Evolutionary conservation across 345 rosid species (phyloP).

Genomic region (Brassica cretica): DNA sequence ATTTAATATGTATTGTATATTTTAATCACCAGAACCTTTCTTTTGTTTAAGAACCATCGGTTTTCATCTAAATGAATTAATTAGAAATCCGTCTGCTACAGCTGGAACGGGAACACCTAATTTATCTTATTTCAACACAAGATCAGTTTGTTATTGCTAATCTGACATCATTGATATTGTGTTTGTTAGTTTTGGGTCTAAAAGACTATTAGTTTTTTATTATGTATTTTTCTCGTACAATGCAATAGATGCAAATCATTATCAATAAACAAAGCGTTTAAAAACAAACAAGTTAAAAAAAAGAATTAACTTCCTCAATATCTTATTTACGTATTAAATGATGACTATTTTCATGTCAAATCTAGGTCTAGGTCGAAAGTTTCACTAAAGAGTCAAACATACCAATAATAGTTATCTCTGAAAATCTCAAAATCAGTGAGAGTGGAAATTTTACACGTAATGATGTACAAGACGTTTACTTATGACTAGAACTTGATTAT

Average conservation of each 20-base stretch:
- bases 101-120: no score
- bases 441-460: conserved; percentile 30
- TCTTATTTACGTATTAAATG: background rate
- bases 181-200: no score
- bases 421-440: background rate
- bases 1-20: no score
- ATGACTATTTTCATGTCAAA: background rate
- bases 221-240: no score
- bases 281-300: no score
- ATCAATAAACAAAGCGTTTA: no score
- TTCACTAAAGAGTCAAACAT: conserved; percentile 17
- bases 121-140: no score
- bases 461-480: conserved; percentile 16
- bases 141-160: no score
- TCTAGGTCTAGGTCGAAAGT: conserved; percentile 18
- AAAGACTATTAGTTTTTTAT: no score
- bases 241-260: no score
- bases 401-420: conserved; percentile 22
- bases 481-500: background rate
- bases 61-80: background rate
- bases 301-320: background rate
- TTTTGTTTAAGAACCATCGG: background rate
- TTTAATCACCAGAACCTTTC: background rate
- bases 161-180: no score
- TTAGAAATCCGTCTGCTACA: no score